Conservation (phyloP, 176 grass and related monocot species). For the Musa schizocarpa region DNA sequence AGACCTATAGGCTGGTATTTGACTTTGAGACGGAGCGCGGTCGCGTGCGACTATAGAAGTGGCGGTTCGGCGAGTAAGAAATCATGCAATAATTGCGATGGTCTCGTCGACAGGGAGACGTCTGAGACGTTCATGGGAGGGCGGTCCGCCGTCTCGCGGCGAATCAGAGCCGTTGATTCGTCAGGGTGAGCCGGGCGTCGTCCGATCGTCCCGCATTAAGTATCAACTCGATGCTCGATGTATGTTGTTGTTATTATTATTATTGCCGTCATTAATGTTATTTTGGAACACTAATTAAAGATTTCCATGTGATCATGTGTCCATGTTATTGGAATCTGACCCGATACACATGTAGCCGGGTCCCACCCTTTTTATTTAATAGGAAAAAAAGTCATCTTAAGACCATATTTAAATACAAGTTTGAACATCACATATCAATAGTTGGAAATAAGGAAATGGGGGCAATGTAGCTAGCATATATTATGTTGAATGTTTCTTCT, state of each 20-base stretch:
- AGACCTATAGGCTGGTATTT: too few relatives aligned
- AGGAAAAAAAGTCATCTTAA: too few relatives aligned
- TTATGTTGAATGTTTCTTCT: too few relatives aligned
- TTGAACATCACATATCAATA: too few relatives aligned
- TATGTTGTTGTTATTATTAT: neutral
- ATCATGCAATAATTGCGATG: too few relatives aligned
- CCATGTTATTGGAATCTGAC: neutral
- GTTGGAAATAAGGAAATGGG: too few relatives aligned
- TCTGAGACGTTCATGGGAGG: neutral
- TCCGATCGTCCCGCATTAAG: neutral
- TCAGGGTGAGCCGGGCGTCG: neutral
- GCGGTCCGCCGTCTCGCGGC: neutral
- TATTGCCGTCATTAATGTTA: neutral
- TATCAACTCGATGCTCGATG: neutral
- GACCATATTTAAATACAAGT: too few relatives aligned
- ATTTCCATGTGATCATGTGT: neutral
- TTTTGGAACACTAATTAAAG: constrained; percentile 1
- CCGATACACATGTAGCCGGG: neutral
- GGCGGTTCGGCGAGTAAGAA: too few relatives aligned
- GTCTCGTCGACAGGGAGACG: neutral
- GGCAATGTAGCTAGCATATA: too few relatives aligned
- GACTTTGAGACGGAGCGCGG: too few relatives aligned
- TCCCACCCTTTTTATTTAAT: too few relatives aligned
- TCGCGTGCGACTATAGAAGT: too few relatives aligned
- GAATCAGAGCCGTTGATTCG: neutral